These are phyloP conservation scores for Hypseocharis bilobata DNA, from an alignment of 441 rosid species.

Conservation along the genomic window DNA sequence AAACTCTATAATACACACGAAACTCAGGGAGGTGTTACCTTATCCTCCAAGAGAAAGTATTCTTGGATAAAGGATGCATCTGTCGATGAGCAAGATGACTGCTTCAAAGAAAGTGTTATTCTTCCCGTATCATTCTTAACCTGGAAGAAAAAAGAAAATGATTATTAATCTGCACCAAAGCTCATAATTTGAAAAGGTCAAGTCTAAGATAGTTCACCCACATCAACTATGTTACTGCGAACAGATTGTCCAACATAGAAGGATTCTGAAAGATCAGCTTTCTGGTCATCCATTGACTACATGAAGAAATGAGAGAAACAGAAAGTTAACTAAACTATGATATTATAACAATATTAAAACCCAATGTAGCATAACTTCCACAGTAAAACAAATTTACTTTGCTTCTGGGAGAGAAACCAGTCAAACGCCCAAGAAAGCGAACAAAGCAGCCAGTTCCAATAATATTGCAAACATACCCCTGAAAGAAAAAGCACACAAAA, in stretches of 20 bases:
- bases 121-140: conserved; percentile 60
- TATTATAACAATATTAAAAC: conserved; percentile 18
- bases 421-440: conserved; percentile 89
- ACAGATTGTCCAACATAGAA: conserved; percentile 92
- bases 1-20: background rate
- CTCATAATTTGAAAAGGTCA: conserved; percentile 9
- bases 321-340: background rate
- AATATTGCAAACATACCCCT: conserved; percentile 89
- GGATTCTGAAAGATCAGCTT: conserved; percentile 52
- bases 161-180: conserved; percentile 17
- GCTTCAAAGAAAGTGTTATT: conserved; percentile 74
- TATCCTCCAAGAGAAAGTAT: conserved; percentile 62
- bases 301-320: conserved; percentile 4
- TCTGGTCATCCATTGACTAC: conserved; percentile 68
- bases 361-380: conserved; percentile 5
- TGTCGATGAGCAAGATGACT: conserved; percentile 72
- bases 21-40: conserved; percentile 38
- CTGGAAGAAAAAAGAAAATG: conserved; percentile 34
- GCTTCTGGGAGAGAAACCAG: conserved; percentile 86
- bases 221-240: conserved; percentile 71
- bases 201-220: conserved; percentile 36
- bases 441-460: conserved; percentile 92
- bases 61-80: conserved; percentile 76
- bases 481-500: conserved; percentile 1
- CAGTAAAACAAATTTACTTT: conserved; percentile 40